Conservation (phyloP, 2,329 filamentous ascomycete genomes). For the Penicillium sp. region DNA sequence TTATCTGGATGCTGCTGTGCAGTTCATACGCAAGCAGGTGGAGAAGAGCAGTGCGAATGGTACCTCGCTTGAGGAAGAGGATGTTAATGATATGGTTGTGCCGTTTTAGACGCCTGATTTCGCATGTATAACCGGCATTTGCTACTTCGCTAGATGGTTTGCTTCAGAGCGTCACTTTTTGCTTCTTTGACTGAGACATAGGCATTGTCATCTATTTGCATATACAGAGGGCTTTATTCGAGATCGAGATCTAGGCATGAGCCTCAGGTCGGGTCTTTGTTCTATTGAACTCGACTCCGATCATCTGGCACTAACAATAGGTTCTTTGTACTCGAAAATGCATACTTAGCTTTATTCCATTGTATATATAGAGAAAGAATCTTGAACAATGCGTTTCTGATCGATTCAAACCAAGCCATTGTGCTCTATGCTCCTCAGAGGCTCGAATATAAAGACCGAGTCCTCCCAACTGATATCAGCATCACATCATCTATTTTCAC, state of each 20-base stretch:
- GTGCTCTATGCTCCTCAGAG: background rate
- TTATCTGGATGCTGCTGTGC: conserved; percentile 73
- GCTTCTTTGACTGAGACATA: background rate
- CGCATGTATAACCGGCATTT: background rate
- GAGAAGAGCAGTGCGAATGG: conserved; percentile 28
- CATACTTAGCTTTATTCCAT: background rate
- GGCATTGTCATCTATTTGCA: background rate
- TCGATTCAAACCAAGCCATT: background rate
- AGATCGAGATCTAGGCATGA: background rate
- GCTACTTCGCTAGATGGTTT: background rate
- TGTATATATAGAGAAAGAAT: background rate
- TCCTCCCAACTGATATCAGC: background rate
- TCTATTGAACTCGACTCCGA: background rate
- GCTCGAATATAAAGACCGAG: background rate
- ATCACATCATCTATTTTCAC: background rate
- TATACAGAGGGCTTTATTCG: background rate
- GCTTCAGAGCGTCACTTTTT: background rate
- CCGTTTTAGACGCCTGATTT: conserved; percentile 51
- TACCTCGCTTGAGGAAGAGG: conserved; percentile 51
- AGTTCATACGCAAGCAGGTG: conserved; percentile 63
- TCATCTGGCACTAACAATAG: background rate
- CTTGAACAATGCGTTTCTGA: background rate
- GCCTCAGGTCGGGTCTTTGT: background rate
- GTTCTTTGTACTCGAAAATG: background rate
- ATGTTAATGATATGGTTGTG: conserved; percentile 66